These are phyloP conservation scores for Entrophospora sp. DNA, from an alignment of 192 early-diverging fungal genomes.

Conservation along the genomic window DNA sequence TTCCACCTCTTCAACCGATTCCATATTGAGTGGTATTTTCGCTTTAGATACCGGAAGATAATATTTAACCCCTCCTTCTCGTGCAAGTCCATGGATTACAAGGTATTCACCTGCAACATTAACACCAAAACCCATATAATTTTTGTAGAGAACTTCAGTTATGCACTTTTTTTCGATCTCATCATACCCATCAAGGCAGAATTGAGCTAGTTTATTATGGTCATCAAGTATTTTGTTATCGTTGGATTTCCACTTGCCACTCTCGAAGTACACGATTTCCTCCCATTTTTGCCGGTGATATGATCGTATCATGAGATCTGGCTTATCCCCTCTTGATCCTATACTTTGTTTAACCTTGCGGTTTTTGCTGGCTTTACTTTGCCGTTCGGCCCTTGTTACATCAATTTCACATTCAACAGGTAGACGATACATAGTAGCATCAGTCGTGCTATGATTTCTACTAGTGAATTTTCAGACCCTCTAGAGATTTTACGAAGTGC, in stretches of 20 bases:
- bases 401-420: neutral
- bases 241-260: neutral
- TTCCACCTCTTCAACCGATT: neutral
- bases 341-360: neutral
- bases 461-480: neutral
- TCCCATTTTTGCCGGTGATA: constrained; percentile 1
- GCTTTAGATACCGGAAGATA: neutral
- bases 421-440: constrained; percentile 1
- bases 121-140: constrained; percentile 2
- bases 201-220: constrained; percentile 11
- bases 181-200: neutral
- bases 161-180: neutral
- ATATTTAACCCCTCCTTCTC: neutral
- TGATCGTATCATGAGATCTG: neutral
- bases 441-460: neutral
- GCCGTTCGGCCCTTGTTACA: neutral
- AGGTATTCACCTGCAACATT: constrained; percentile 11
- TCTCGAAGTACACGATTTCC: constrained; percentile 9
- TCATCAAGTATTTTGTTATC: neutral
- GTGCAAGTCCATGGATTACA: neutral
- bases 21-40: neutral
- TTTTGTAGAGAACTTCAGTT: neutral
- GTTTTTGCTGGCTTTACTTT: constrained; percentile 8
- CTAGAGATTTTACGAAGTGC: neutral
- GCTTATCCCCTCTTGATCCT: constrained; percentile 7